phyloP scores from a whole-genome alignment of 2,329 filamentous ascomycete genomes.

The Claviceps arundinis region DNA sequence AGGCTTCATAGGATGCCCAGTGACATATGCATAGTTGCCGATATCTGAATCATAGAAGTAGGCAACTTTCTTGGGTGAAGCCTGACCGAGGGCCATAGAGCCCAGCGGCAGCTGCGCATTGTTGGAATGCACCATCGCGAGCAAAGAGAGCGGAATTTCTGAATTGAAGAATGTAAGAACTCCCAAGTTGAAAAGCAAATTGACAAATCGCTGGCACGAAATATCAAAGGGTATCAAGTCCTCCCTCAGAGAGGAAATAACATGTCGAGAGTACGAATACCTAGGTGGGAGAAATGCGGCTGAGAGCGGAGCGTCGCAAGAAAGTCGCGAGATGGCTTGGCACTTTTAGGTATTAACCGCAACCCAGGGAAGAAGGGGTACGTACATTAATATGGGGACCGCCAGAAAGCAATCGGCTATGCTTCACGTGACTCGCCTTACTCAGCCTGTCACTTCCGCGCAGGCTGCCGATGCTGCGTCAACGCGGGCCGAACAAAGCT shows the following conservation, averaged over 20 bases:
- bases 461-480: slow-evolving; percentile 8
- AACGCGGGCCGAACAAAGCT: slow-evolving; percentile 4
- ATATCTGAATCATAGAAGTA: slow-evolving; percentile 99
- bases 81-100: slow-evolving; percentile 32
- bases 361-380: background rate
- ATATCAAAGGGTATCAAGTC: background rate
- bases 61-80: slow-evolving; percentile 65
- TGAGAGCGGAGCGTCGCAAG: background rate
- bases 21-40: slow-evolving; percentile 94
- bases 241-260: background rate
- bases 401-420: background rate
- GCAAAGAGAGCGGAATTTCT: background rate
- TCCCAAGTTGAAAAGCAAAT: background rate
- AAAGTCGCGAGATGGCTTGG: background rate
- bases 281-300: background rate
- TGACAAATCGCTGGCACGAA: background rate
- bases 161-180: background rate
- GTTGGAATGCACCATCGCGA: slow-evolving; percentile 23
- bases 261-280: background rate
- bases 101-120: slow-evolving; percentile 23
- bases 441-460: slow-evolving; percentile 7
- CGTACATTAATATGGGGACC: too few relatives aligned
- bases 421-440: slow-evolving; percentile 10
- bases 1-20: slow-evolving; percentile 97
- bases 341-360: background rate